A percentile compares a stretch with the other conserved stretches of the same genome.
phyloP scores from a whole-genome alignment of 2,329 filamentous ascomycete genomes.

The Sporothrix euskadiensis region DNA sequence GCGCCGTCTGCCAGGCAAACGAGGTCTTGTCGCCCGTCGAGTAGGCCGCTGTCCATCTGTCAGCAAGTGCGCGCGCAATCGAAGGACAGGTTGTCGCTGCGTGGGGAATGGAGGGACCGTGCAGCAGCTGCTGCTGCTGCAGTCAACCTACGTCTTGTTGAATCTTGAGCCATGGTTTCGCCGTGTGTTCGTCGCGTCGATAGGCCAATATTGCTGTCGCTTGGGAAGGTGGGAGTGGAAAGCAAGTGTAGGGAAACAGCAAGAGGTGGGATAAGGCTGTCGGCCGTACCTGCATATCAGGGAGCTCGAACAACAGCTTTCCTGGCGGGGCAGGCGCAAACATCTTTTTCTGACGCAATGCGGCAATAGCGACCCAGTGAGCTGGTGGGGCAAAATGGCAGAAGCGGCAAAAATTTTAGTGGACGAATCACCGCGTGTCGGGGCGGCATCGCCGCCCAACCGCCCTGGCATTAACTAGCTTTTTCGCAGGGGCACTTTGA shows the following conservation, averaged over 20 bases:
- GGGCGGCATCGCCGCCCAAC: background rate
- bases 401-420: conserved; percentile 7
- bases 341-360: conserved; percentile 10
- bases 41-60: conserved; percentile 48
- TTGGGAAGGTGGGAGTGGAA: background rate
- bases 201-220: background rate
- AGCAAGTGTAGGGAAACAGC: background rate
- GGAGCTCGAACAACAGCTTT: background rate
- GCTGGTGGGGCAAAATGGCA: background rate
- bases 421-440: background rate
- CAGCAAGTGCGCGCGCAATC: background rate
- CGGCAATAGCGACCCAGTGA: background rate
- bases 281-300: conserved; percentile 7
- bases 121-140: background rate
- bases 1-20: conserved; percentile 82
- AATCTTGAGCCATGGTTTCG: background rate
- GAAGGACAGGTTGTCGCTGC: background rate
- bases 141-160: conserved; percentile 2
- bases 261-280: conserved; percentile 15
- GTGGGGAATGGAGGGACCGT: background rate
- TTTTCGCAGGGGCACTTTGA: background rate
- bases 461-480: background rate
- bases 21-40: conserved; percentile 79
- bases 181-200: background rate
- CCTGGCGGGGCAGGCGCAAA: conserved; percentile 9